Conservation (phyloP, 768 basidiomycete genomes). For the Calvatia gigantea region DNA sequence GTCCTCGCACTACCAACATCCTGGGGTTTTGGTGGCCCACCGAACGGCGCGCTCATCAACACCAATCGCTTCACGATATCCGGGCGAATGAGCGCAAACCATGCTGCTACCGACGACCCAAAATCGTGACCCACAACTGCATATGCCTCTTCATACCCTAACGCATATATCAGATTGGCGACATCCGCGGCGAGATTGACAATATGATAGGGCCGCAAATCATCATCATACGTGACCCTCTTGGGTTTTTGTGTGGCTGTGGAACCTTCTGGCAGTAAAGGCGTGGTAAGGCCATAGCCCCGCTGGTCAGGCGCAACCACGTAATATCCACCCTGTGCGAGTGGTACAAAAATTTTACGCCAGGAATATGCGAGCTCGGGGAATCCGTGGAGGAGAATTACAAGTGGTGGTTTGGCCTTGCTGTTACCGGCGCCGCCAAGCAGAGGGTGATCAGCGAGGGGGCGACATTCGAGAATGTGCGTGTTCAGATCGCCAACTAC, state of each 20-base stretch:
- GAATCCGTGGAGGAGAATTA: constrained; percentile 63
- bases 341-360: constrained; percentile 53
- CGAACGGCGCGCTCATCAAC: constrained; percentile 58
- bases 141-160: constrained; percentile 43
- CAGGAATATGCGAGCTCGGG: constrained; percentile 66
- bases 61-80: constrained; percentile 55
- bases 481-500: constrained; percentile 45
- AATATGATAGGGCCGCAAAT: constrained; percentile 45
- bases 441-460: constrained; percentile 12
- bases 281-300: constrained; percentile 44
- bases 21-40: constrained; percentile 36
- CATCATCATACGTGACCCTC: constrained; percentile 40
- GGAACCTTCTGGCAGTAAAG: background rate
- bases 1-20: constrained; percentile 9
- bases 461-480: constrained; percentile 48
- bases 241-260: constrained; percentile 9
- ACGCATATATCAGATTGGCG: constrained; percentile 44
- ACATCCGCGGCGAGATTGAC: constrained; percentile 51
- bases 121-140: constrained; percentile 62
- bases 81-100: constrained; percentile 50
- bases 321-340: constrained; percentile 48
- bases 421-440: background rate
- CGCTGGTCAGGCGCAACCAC: constrained; percentile 64
- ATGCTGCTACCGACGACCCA: constrained; percentile 51
- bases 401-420: constrained; percentile 33